phyloP scores from a whole-genome alignment of 2,329 filamentous ascomycete genomes.

The Penicillium paneum region DNA sequence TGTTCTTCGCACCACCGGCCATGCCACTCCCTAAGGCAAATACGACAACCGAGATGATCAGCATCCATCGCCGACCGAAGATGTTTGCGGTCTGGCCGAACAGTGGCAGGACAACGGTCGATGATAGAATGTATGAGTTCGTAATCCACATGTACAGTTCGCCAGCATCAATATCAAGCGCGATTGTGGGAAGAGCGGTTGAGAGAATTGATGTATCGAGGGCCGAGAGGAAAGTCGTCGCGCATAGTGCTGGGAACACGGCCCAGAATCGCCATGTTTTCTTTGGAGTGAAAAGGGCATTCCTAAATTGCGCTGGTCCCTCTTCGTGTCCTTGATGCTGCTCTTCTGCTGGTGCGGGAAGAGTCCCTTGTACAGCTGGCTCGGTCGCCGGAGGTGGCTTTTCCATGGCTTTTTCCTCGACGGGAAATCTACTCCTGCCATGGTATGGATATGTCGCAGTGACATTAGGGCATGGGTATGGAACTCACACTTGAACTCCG shows the following conservation, averaged over 20 bases:
- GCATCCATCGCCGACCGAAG: slow-evolving; percentile 49
- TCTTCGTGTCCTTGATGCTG: not conserved
- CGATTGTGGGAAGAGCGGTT: slow-evolving; percentile 44
- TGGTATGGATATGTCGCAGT: not conserved
- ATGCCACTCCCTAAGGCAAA: slow-evolving; percentile 55
- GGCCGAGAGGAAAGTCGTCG: slow-evolving; percentile 32
- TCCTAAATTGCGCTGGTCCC: not conserved
- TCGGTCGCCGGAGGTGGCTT: not conserved
- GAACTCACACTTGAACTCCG: not conserved
- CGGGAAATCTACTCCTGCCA: not conserved
- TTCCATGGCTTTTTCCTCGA: not conserved
- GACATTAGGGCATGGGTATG: not conserved
- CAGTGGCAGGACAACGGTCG: slow-evolving; percentile 49
- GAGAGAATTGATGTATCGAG: slow-evolving; percentile 41
- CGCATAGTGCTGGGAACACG: slow-evolving; percentile 25
- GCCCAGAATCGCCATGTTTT: slow-evolving; percentile 26
- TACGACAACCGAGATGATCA: slow-evolving; percentile 43
- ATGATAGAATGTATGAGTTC: slow-evolving; percentile 34
- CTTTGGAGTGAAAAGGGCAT: not conserved
- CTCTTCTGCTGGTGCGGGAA: not conserved
- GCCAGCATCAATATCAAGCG: slow-evolving; percentile 29
- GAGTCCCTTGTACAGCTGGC: not conserved
- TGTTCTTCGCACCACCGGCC: slow-evolving; percentile 47
- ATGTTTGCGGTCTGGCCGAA: slow-evolving; percentile 53
- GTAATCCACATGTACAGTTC: slow-evolving; percentile 38